Conservation (phyloP, 2,329 filamentous ascomycete species). For the Botrytis paeoniae region DNA sequence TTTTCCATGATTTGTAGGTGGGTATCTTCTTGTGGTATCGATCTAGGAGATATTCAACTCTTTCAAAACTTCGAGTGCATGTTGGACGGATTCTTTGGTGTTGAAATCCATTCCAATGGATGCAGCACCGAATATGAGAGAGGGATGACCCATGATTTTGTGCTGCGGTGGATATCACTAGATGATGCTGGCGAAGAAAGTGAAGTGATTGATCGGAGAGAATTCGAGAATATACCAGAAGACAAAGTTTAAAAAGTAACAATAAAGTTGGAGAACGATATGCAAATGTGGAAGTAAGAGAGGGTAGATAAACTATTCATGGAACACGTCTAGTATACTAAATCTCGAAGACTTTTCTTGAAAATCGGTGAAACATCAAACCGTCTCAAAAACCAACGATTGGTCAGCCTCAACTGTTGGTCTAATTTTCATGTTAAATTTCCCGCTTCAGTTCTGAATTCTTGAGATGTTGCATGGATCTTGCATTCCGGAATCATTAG, state of each 20-base stretch:
- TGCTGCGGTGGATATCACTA: background rate
- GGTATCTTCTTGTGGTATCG: slow-evolving; percentile 23
- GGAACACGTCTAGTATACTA: background rate
- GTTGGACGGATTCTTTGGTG: background rate
- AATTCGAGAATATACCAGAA: background rate
- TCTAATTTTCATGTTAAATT: background rate
- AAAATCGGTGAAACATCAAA: background rate
- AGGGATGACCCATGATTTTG: background rate
- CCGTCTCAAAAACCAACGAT: background rate
- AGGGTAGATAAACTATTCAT: rapidly evolving
- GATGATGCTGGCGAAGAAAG: background rate
- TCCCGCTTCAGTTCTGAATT: background rate
- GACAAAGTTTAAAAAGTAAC: background rate
- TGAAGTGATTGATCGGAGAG: background rate
- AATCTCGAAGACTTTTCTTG: background rate
- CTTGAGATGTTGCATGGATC: background rate
- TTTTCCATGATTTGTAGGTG: slow-evolving; percentile 9
- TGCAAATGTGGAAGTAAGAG: background rate
- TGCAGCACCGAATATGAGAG: slow-evolving; percentile 19
- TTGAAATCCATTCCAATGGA: background rate
- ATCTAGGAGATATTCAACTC: slow-evolving; percentile 13
- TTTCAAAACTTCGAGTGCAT: slow-evolving; percentile 10
- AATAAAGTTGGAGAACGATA: background rate
- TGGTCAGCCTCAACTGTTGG: background rate
- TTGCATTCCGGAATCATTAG: rapidly evolving